Base-by-base conservation (phyloP, 345 rosid genomes). In the Turritis glabra region DNA sequence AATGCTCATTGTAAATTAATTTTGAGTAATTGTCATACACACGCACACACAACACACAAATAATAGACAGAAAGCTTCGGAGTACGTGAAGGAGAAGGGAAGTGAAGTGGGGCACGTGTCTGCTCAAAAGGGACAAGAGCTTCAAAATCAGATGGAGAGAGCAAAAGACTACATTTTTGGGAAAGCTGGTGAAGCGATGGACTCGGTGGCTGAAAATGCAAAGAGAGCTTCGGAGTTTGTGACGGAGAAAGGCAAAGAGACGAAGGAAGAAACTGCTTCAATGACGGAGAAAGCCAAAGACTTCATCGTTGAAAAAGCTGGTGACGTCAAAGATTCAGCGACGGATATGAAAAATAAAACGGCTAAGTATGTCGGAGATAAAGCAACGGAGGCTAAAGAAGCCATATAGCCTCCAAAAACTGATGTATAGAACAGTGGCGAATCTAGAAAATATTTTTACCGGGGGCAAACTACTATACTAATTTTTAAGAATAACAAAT, bases 111-210 rank as follows among this genome's bases (percentile, higher is more conserved):
- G 76, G 48, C 71, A 71, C 1, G 8, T 38, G 14, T 55, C 71
- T 25, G 22, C 67, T 26, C 26, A 71, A 13, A 71, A 15, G 29
- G 80, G 67, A 55, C 72, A 70, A 71, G 80, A 77, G 10, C 27
- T 71, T 19, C 23, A 63, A 70, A 40, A 60, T 38, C 56, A 75
- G 0, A 68, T 75, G 10, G 74, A 75, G 56, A 75, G 56, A 40
- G 74, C 79, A 22, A 75, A 43, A 75, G 46, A 76, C 41, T 76
- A 21, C 17, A 40, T 69, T 52, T 47, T 44, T 23, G 79, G 44
- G 64, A 76, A 61, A 61, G 74, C 69, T 61, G 38, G 64, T 69
- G 74, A 76, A 61, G 74, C 74, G 3, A 69, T 69, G 37, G 79
- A 76, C 50, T 5, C 12, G 1, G 63, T 69, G 10, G 22, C 79